These are phyloP conservation scores for Corymbia citriodora DNA, from an alignment of 441 rosid genomes.

Conservation along the genomic window DNA sequence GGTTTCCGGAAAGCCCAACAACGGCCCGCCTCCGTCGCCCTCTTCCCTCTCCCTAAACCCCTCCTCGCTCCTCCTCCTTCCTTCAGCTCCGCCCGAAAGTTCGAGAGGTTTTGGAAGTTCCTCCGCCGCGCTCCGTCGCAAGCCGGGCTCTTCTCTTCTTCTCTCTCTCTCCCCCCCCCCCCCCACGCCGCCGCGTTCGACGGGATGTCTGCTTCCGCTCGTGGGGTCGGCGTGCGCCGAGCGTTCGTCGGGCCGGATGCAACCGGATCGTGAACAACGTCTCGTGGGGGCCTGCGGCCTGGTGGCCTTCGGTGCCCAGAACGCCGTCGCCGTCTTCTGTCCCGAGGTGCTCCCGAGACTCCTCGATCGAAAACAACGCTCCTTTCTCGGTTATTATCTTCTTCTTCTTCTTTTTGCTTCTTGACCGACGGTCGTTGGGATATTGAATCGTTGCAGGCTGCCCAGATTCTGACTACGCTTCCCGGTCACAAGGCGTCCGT, in stretches of 20 bases:
- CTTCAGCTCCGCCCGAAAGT: not conserved
- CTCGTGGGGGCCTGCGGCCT: constrained; percentile 86
- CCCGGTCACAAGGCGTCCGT: constrained; percentile 84
- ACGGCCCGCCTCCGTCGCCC: not conserved
- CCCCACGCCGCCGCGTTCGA: not conserved
- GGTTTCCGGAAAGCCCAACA: not conserved
- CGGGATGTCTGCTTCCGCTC: not conserved
- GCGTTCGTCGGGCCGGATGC: constrained; percentile 93
- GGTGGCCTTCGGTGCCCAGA: constrained; percentile 82
- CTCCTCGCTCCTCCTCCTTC: not conserved
- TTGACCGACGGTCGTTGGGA: not conserved
- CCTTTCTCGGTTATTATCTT: not conserved
- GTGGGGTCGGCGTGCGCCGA: constrained; percentile 25
- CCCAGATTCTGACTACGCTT: constrained; percentile 85
- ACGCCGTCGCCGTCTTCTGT: constrained; percentile 75
- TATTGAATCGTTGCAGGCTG: constrained; percentile 35
- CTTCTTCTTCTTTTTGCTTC: not conserved
- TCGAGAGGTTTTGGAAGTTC: not conserved
- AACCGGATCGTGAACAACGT: constrained; percentile 85
- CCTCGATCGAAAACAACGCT: not conserved
- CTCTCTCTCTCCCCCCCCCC: not conserved
- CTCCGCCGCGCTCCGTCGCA: not conserved
- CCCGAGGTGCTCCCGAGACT: constrained; percentile 42
- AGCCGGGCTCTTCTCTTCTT: not conserved
- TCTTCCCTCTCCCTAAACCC: not conserved